Evolutionary conservation across 225 moss, liverwort and hornwort genomes (phyloP).

Genomic region (Climacium dendroides): DNA sequence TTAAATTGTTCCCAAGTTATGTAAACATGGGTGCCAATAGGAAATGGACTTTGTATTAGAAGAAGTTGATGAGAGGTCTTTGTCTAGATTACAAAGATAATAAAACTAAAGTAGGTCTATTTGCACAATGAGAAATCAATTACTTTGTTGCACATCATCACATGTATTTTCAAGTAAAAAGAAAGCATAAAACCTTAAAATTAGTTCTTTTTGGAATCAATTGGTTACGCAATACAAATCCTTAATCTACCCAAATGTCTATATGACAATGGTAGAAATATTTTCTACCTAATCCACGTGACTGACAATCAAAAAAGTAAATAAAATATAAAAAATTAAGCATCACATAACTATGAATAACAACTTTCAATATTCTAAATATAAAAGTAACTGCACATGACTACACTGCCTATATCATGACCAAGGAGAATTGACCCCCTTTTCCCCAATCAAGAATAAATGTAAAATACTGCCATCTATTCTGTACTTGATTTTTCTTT

Average conservation of each 20-base stretch:
- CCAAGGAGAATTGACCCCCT: rapidly evolving
- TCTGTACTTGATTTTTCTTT: rapidly evolving
- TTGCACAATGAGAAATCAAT: not conserved
- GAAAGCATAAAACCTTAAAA: rapidly evolving
- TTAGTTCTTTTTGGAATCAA: not conserved
- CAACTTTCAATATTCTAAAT: not conserved
- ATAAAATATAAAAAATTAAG: not conserved
- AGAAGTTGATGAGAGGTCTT: not conserved
- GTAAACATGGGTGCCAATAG: not conserved
- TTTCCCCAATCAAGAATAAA: rapidly evolving
- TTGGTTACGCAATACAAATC: not conserved
- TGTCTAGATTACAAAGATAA: rapidly evolving
- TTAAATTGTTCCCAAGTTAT: not conserved
- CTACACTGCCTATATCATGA: not conserved
- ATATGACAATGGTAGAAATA: not conserved
- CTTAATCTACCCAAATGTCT: not conserved
- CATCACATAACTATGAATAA: not conserved
- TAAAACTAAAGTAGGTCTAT: not conserved
- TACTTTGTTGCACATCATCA: not conserved
- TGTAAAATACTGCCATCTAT: not conserved
- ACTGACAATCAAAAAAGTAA: not conserved
- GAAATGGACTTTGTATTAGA: not conserved
- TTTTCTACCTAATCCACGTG: not conserved
- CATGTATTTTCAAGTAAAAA: not conserved
- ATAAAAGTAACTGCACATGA: not conserved